phyloP scores from a whole-genome alignment of 306 rosid genomes.

The Cicer yamashitae region DNA sequence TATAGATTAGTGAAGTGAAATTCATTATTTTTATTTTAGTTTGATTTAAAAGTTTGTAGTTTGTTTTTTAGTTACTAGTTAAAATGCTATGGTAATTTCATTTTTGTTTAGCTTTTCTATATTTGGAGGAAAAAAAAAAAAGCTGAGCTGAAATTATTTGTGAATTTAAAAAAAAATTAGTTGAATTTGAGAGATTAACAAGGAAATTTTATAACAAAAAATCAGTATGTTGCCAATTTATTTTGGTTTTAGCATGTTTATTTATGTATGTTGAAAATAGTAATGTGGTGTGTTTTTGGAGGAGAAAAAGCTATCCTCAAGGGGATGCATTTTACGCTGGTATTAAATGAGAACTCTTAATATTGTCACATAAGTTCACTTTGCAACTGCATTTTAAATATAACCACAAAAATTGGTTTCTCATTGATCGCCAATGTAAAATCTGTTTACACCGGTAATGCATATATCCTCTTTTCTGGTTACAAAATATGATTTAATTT shows the following conservation, averaged over 20 bases:
- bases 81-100: neutral
- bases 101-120: neutral
- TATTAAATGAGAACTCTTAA: no score
- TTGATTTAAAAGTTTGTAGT: neutral
- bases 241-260: slow-evolving; percentile 10
- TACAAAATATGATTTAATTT: slow-evolving; percentile 7
- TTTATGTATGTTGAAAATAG: neutral
- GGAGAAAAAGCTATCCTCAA: neutral
- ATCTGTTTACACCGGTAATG: no score
- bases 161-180: neutral
- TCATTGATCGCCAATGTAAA: no score
- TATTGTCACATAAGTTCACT: no score
- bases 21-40: neutral
- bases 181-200: slow-evolving; percentile 12
- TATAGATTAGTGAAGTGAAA: neutral
- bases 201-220: neutral
- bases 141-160: neutral
- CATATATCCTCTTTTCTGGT: no score
- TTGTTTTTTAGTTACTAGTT: neutral
- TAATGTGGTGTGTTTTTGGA: neutral
- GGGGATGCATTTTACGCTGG: no score
- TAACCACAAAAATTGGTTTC: no score
- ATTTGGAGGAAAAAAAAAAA: neutral
- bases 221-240: neutral
- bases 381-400: no score